A percentile compares a stretch with the other conserved stretches of the same genome.
Conservation (phyloP, 148 eudicot species). For the Amaranthus cruentus region DNA sequence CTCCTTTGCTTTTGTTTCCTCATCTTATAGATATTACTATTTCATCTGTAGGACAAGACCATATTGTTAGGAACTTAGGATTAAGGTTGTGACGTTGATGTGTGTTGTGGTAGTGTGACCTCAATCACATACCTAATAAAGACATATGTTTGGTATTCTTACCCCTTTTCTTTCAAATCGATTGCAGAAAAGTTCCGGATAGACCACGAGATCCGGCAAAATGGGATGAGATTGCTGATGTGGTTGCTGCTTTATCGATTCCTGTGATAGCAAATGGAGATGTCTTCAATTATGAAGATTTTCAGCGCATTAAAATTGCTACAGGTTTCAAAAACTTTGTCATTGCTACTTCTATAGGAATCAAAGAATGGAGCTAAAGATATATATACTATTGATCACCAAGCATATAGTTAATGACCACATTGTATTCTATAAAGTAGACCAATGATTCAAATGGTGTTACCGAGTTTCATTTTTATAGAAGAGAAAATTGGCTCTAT, state of each 20-base stretch:
- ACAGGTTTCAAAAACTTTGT: constrained; percentile 47
- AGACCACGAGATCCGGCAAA: constrained; percentile 94
- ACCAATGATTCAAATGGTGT: not conserved
- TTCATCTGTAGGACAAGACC: no score
- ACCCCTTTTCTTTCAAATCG: constrained; percentile 14
- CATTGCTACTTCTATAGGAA: not conserved
- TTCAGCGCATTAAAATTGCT: constrained; percentile 52
- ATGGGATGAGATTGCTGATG: constrained; percentile 88
- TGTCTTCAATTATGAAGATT: constrained; percentile 74
- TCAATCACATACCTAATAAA: not conserved
- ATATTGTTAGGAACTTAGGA: no score
- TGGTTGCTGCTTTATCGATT: constrained; percentile 75
- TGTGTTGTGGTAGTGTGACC: constrained; percentile 1
- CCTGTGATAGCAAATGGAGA: constrained; percentile 94
- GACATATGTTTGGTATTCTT: not conserved
- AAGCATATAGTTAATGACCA: not conserved
- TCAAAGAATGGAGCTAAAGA: not conserved
- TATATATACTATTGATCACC: not conserved
- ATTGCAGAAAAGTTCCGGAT: constrained; percentile 67
- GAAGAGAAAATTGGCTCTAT: no score
- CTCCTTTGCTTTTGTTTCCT: not conserved
- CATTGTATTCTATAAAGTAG: not conserved
- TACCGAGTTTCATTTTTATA: not conserved
- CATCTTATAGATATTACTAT: not conserved
- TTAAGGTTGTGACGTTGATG: not conserved